Evolutionary conservation across 164 flowering plant genomes (phyloP).

Genomic region (Vitis vinifera): DNA sequence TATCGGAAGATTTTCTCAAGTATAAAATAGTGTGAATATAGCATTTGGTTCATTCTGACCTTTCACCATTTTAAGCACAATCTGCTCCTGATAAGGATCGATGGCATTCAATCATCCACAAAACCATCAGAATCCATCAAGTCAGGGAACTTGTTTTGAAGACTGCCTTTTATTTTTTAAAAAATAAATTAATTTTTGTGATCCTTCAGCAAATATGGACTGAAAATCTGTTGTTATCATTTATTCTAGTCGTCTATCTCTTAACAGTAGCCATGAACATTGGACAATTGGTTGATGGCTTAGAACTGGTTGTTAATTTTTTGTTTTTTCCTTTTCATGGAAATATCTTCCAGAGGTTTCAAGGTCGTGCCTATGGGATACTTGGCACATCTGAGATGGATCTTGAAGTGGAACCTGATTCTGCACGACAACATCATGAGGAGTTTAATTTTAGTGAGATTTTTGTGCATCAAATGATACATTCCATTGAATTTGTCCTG

Average conservation of each 20-base stretch:
- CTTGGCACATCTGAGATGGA: constrained; percentile 81
- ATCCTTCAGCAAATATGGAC: background rate
- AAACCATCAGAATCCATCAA: background rate
- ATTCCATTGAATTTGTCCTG: constrained; percentile 85
- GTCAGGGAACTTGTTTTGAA: background rate
- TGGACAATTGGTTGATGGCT: too few relatives aligned
- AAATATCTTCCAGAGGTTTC: constrained; percentile 62
- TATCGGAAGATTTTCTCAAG: background rate
- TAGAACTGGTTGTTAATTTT: background rate
- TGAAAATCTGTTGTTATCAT: background rate
- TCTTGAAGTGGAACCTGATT: constrained; percentile 78
- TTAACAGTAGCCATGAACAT: too few relatives aligned
- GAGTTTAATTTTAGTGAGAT: constrained; percentile 91
- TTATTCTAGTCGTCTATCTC: too few relatives aligned
- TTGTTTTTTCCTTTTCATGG: constrained; percentile 1
- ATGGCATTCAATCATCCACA: background rate
- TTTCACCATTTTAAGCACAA: background rate
- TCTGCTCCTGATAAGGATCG: background rate
- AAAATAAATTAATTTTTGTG: background rate
- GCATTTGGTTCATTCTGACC: background rate
- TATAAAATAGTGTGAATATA: background rate
- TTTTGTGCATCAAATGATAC: constrained; percentile 96
- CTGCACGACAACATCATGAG: constrained; percentile 72
- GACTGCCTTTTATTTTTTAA: background rate
- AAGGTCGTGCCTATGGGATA: constrained; percentile 88